Evolutionary conservation across 2,329 filamentous ascomycete genomes (phyloP), one percentile per base, ranked within the genome.

Genomic region (Penicillium palitans): DNA sequence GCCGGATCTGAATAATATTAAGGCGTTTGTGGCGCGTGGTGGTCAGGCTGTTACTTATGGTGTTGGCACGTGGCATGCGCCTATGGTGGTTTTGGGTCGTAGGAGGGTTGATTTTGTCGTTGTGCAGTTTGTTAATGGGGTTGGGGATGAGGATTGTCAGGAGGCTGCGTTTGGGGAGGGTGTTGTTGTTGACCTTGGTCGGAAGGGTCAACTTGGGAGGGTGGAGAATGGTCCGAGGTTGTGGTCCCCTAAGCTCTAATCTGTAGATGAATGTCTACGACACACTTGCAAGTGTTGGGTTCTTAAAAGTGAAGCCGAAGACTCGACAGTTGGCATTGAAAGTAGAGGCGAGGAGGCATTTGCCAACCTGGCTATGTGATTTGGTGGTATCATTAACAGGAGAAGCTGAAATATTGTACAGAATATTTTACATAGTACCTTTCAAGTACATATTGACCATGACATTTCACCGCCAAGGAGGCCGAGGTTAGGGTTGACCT

Each of bases 21-120:
- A 81, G 65, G 93, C 92, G 0, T 99, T 97, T 72, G 77, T 96
- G 55, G 93, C 90, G 1, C 84, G 82, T 50, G 87, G 86, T 3
- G 82, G 83, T 25, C 91, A 96, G 78, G 93, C 91, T 12, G 91
- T 99, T 15, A 97, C 92, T 3, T 99, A 98, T 74, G 91, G 85
- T 1, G 87, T 90, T 1, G 95, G 91, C 6, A 97, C 92, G 54
- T 99, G 88, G 93, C 95, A 99, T 79, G 92, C 93, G 61, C 95
- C 95, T 0, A 98, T 99, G 93, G 90, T 92, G 15, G 92, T 91
- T 17, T 76, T 98, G 49, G 93, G 93, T 0, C 74, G 77, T 45
- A 77, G 80, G 54, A 81, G 87, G 21, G 80, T 97, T 48, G 91
- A 95, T 71, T 98, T 97, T 74, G 84, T 96, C 6, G 93, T 98